Base-by-base conservation (phyloP, 2,329 filamentous ascomycete species). In the Fusarium sterilihyphosum region DNA sequence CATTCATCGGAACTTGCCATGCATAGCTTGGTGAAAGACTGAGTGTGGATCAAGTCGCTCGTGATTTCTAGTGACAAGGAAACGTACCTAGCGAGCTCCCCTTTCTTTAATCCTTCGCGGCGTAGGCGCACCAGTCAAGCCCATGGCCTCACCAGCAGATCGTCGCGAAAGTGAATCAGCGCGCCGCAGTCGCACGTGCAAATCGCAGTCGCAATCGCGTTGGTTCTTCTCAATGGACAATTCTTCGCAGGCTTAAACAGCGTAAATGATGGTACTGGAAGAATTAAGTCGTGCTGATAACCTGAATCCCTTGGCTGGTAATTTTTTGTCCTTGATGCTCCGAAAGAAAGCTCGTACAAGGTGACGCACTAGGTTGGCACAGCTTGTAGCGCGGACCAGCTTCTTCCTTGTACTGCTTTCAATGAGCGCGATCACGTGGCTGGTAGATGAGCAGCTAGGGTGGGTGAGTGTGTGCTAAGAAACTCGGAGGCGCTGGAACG, bases 71-170 rank as follows among this genome's bases (percentile, higher is more conserved):
- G 37, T 31, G 54, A 57, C 47, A 20, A 41, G 22, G 16, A 24
- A 37, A 77, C 78, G 49, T 70, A 80, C 78, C 78, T 79, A 79
- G 66, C 77, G 64, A 75, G 75, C 65, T 76, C 73, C 77, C 78
- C 79, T 78, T 67, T 75, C 77, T 77, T 80, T 80, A 46, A 74
- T 82, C 77, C 78, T 78, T 75, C 74, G 76, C 71, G 63, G 73
- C 76, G 69, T 74, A 76, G 68, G 66, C 67, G 47, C 75, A 78
- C 61, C 64, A 78, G 67, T 75, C 76, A 81, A 81, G 80, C 80
- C 79, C 82, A 83, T 83, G 80, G 80, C 82, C 81, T 79, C 73
- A 57, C 74, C 63, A 63, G 60, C 65, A 41, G 58, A 61, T 61
- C 35, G 63, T 69, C 70, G 70, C 63, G 71, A 75, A 29, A 69